Conservation (phyloP, 2,329 filamentous ascomycete species). For the Venturia pyrina region DNA sequence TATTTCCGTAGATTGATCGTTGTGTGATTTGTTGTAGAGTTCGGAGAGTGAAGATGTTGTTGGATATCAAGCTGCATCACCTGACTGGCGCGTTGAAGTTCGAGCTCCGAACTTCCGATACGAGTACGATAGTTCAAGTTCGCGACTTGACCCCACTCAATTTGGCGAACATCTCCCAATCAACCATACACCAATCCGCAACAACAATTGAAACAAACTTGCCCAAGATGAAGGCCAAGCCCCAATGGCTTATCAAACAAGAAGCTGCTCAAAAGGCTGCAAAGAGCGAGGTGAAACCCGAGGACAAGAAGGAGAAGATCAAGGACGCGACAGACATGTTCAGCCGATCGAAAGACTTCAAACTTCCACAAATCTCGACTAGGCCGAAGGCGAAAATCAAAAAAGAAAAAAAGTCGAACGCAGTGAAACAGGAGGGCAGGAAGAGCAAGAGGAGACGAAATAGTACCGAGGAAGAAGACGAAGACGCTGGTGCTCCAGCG, state of each 20-base stretch:
- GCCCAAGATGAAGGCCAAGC: slow-evolving; percentile 2
- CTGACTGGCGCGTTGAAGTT: background rate
- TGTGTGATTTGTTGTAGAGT: background rate
- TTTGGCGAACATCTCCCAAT: background rate
- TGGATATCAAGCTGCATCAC: no score
- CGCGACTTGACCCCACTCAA: background rate
- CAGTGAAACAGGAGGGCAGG: slow-evolving; percentile 19
- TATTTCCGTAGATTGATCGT: background rate
- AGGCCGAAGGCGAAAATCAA: slow-evolving; percentile 26
- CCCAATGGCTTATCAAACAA: slow-evolving; percentile 14
- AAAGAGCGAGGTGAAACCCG: slow-evolving; percentile 13
- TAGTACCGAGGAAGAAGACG: slow-evolving; percentile 5
- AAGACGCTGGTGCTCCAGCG: background rate
- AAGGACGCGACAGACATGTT: slow-evolving; percentile 27
- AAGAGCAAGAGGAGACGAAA: slow-evolving; percentile 14
- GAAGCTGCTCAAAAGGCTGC: background rate
- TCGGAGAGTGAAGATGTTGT: background rate
- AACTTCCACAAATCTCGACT: slow-evolving; percentile 26
- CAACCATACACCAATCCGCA: background rate
- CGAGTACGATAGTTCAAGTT: no score
- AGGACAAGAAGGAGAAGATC: slow-evolving; percentile 23
- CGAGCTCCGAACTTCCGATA: background rate
- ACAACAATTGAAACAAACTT: background rate
- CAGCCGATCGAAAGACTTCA: slow-evolving; percentile 28
- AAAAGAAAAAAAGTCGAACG: slow-evolving; percentile 19